phyloP scores from a whole-genome alignment of 2,329 filamentous ascomycete species.

The Canariomyces notabilis region DNA sequence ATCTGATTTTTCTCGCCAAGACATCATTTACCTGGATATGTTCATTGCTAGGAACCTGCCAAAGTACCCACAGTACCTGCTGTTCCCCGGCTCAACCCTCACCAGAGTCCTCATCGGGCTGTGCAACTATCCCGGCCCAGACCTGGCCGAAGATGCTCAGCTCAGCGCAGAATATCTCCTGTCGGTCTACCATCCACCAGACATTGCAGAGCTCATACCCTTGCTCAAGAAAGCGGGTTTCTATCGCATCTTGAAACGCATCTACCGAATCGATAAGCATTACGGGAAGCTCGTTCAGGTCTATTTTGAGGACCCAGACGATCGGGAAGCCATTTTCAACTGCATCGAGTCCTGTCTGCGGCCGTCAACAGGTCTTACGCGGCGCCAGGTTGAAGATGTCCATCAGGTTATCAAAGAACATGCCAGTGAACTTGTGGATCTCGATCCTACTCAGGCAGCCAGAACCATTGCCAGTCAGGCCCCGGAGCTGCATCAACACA shows the following conservation, averaged over 20 bases:
- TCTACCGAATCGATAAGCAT: conserved; percentile 74
- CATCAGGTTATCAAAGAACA: conserved; percentile 61
- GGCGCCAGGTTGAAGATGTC: conserved; percentile 69
- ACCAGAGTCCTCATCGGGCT: conserved; percentile 75
- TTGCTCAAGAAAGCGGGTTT: conserved; percentile 76
- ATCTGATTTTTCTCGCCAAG: conserved; percentile 67
- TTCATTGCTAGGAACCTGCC: conserved; percentile 93
- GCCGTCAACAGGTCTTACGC: conserved; percentile 55
- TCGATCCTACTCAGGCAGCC: conserved; percentile 63
- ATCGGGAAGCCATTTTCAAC: conserved; percentile 69
- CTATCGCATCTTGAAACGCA: conserved; percentile 84
- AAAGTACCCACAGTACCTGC: conserved; percentile 93
- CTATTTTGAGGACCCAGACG: conserved; percentile 80
- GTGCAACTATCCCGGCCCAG: conserved; percentile 74
- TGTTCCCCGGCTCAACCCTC: conserved; percentile 80
- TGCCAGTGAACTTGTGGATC: conserved; percentile 59
- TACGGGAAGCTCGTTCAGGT: conserved; percentile 72
- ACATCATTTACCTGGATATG: conserved; percentile 96
- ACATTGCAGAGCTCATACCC: conserved; percentile 69
- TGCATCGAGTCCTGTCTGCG: conserved; percentile 73
- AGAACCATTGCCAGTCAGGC: conserved; percentile 57
- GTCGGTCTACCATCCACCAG: conserved; percentile 86
- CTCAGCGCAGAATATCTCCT: conserved; percentile 94
- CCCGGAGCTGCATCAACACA: conserved; percentile 59
- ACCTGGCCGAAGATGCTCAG: conserved; percentile 88